Evolutionary conservation across 306 rosid genomes (phyloP), one percentile per base, ranked within the genome.

Genomic region (Malus asiatica): DNA sequence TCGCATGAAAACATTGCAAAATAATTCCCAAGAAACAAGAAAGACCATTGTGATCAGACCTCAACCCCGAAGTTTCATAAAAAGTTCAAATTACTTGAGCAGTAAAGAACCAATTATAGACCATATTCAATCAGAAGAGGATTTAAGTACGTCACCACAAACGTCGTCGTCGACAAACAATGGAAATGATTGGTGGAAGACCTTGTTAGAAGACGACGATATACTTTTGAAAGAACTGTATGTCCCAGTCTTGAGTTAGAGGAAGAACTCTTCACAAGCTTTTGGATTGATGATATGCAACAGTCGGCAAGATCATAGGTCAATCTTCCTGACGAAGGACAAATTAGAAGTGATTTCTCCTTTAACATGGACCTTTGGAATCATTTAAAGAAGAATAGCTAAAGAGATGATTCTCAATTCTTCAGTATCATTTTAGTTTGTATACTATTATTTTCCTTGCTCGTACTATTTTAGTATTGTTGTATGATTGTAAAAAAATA

Each of bases 1-100:
- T 70, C n/a, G n/a, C 27, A 52, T 44, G 18, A 77, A 29, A 46
- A 62, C 6, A 38, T 3, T 5, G n/a, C 60, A 68, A 14, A 35
- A 29, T 10, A 33, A 76, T 42, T 20, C 27, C 12, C 29, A n/a
- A 30, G 38, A 73, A 16, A 27, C 44, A 1, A 61, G 29, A 42
- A 67, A 77, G 61, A 14, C 33, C 30, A 71, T 62, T 9, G 45
- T 67, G 33, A 46, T 72, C 20, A 78, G 66, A 58, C 88, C 83
- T 62, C 61, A 38, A 25, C 75, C 88, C 35, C 71, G 69, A 42
- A 80, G 42, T 2, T 68, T 83, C 59, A 33, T 33, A 4, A 78
- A 59, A 68, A 76, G 1, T 73, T 66, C n/a, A n/a, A 22, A 2
- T 42, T 48, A 68, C 55, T 59, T 42, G 20, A 59, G 53, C 5